Base-by-base conservation (phyloP, 1,139 yeast species). In the Pneumocystis wakefieldiae region DNA sequence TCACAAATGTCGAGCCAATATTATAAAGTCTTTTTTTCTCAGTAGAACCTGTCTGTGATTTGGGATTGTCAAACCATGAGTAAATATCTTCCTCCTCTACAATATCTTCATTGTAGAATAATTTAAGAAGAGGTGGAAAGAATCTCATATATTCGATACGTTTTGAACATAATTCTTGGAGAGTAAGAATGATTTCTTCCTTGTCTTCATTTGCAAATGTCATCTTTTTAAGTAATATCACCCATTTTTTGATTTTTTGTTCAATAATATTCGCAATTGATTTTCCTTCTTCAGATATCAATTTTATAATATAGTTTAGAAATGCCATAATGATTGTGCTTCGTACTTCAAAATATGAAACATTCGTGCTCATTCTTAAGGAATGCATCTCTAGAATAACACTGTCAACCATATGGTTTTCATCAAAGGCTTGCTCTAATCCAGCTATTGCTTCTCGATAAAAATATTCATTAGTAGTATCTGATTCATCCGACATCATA, bases 311-410 rank as follows among this genome's bases (percentile, higher is more conserved):
- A 10, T 48, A 15, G 7, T 48, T 53, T 60, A 89, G 71, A 70
- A 92, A 78, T 0, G 97, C 94, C 60, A 80, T 79, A 53, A 84
- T 78, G 0, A 96, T 89, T 6, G 96, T 95, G 53, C 77, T 75
- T 72, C 97, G 82, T 15, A 92, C 97, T 71, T 91, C 96, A 71
- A 88, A 95, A 73, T 92, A 92, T 0, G 94, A 81, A 15, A 90
- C 97, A 73, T 92, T 90, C 92, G 91, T 86, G 68, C 96, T 87
- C 98, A 94, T 92, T 75, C 97, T 82, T 71, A 94, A 79, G 0
- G 98, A 92, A 72, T 91, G 91, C 71, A 92, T 81, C 75, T 92
- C 98, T 68, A 94, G 77, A 69, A 89, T 77, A 0, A 98, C 97
- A 14, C 96, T 91, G 71, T 92, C 97, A 66, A 89, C 80, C 70